A percentile compares a stretch with the other conserved stretches of the same genome.
phyloP scores from a whole-genome alignment of 2,329 filamentous ascomycete species.

The Aureobasidium pullulans region DNA sequence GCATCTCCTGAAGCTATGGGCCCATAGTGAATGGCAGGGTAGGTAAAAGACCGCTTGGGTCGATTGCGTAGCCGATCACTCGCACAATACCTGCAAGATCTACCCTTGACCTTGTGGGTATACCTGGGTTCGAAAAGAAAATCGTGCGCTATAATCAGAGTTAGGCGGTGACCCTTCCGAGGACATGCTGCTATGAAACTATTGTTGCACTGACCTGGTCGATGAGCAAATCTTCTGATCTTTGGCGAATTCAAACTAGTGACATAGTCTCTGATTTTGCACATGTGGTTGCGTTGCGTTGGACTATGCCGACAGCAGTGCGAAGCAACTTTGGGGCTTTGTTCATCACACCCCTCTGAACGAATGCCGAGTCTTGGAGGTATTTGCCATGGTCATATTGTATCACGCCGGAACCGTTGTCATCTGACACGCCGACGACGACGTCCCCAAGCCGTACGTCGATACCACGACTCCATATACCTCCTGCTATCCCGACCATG shows the following conservation, averaged over 20 bases:
- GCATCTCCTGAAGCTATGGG: conserved; percentile 17
- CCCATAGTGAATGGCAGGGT: conserved; percentile 15
- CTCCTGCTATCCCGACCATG: conserved; percentile 20
- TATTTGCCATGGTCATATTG: conserved; percentile 22
- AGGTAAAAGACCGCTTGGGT: neutral
- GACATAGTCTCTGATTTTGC: neutral
- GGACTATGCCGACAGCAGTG: conserved; percentile 19
- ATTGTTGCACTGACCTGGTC: neutral
- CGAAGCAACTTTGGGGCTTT: conserved; percentile 20
- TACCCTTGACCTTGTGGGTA: neutral
- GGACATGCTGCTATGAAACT: neutral
- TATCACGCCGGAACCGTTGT: conserved; percentile 20
- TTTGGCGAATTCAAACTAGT: neutral
- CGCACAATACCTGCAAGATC: neutral
- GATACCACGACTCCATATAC: conserved; percentile 13
- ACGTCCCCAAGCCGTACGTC: conserved; percentile 24
- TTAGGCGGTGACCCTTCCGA: neutral
- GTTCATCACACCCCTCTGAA: conserved; percentile 16
- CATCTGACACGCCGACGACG: conserved; percentile 19
- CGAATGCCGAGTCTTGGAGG: neutral
- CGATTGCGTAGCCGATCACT: neutral
- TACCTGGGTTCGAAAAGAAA: too few relatives aligned
- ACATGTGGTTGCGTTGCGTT: conserved; percentile 20
- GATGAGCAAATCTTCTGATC: neutral
- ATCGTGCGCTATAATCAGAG: too few relatives aligned